phyloP scores from a whole-genome alignment of 2,329 filamentous ascomycete genomes.

The Pyrenochaeta sp. region DNA sequence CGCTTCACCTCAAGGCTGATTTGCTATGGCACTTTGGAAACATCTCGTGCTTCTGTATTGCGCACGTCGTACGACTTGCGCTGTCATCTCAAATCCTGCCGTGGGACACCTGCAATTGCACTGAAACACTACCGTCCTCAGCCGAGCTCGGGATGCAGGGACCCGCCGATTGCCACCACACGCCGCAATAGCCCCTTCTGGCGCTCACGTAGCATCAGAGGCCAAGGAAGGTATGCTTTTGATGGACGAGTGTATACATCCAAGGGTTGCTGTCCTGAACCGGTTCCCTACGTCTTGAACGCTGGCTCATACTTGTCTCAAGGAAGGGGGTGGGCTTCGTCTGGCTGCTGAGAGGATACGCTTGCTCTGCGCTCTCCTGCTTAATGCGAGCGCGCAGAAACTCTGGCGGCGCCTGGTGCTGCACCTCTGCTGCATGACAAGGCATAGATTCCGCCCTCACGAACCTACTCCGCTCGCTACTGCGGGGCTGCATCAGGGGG shows the following conservation, averaged over 20 bases:
- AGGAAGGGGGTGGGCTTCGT: too few species aligned
- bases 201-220: neutral
- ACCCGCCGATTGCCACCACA: too few species aligned
- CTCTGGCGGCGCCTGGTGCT: neutral
- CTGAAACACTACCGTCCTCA: slow-evolving; percentile 19
- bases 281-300: too few species aligned
- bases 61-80: slow-evolving; percentile 29
- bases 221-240: too few species aligned
- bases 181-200: too few species aligned
- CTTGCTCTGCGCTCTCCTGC: too few species aligned
- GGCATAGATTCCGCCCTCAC: neutral
- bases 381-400: too few species aligned
- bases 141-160: slow-evolving; percentile 14
- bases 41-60: slow-evolving; percentile 7
- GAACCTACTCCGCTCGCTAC: neutral
- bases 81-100: neutral
- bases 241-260: too few species aligned
- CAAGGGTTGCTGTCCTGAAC: too few species aligned
- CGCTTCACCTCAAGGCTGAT: slow-evolving; percentile 27
- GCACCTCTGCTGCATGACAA: slow-evolving; percentile 13
- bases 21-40: slow-evolving; percentile 28
- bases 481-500: slow-evolving; percentile 13
- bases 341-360: too few species aligned
- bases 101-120: neutral
- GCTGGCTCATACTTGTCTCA: too few species aligned